Evolutionary conservation across 768 basidiomycete species (phyloP), one percentile per base, ranked within the genome.

Genomic region (Leucocoprinus leucothites): DNA sequence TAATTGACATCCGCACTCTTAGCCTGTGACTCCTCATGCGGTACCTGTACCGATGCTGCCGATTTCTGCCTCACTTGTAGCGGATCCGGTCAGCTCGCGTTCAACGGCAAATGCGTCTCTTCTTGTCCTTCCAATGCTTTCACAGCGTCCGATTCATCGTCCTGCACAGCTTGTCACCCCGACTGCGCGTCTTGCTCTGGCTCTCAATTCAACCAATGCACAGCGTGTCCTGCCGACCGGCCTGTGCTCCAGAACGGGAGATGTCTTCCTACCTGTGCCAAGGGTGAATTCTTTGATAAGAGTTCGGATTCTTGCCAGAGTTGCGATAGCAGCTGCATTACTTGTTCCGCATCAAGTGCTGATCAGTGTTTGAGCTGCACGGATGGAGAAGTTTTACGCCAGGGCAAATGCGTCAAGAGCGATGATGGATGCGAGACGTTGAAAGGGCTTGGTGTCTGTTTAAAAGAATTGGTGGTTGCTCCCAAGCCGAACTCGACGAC

Each of bases 111-210:
- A 67, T 96, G 93, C 64, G 81, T 89, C 44, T 71, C 81, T 16
- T 78, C 82, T 4, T 95, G 92, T 64, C 90, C 93, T 0, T 77
- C 84, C 36, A 82, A 82, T 57, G 81, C 85, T 1, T 87, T 93
- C 70, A 71, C 76, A 50, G 16, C 38, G 16, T 79, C 87, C 9
- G 38, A 34, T 18, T 77, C 82, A 26, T 81, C 84, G 21, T 69
- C 80, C 24, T 95, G 93, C 71, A 64, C 83, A 52, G 62, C 84
- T 4, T 96, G 94, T 67, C 92, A 95, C 57, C 84, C 91, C 0
- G 94, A 95, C 65, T 96, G 93, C 63, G 82, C 82, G 14, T 84
- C 87, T 1, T 96, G 94, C 69, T 82, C 84, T 21, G 91, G 91
- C n/a, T 63, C 79, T 19, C 80, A 84, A 0, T 91, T 91, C 71